Percentiles rank a stretch among this genome's conserved stretches.
Evolutionary conservation across 805 yeast genomes (phyloP).

Genomic region (Candida ovalis): DNA sequence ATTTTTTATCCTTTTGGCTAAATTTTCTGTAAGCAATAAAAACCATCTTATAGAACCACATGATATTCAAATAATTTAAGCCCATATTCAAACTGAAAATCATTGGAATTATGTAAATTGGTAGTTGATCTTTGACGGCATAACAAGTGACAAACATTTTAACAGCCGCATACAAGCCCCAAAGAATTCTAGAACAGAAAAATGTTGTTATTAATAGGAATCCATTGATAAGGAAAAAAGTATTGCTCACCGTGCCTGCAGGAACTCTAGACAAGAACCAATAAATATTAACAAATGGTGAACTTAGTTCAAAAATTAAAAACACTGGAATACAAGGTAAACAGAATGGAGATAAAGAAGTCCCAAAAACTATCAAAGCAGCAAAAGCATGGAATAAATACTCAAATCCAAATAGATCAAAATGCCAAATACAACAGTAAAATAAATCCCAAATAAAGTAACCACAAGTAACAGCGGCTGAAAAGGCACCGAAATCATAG

Average conservation of each 20-base stretch:
- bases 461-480: conserved; percentile 69
- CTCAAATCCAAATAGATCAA: conserved; percentile 70
- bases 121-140: conserved; percentile 38
- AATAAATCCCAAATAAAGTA: conserved; percentile 88
- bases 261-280: conserved; percentile 87
- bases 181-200: conserved; percentile 71
- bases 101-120: conserved; percentile 42
- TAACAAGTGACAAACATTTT: conserved; percentile 43
- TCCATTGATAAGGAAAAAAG: conserved; percentile 64
- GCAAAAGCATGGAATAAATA: conserved; percentile 82
- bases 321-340: conserved; percentile 81
- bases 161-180: conserved; percentile 84
- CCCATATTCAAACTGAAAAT: conserved; percentile 57
- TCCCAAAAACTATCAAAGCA: conserved; percentile 67
- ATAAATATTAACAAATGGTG: conserved; percentile 92
- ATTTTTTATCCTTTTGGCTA: neutral
- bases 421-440: conserved; percentile 59
- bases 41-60: conserved; percentile 90
- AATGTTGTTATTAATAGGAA: conserved; percentile 62
- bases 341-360: conserved; percentile 67
- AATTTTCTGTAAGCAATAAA: conserved; percentile 46
- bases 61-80: conserved; percentile 65
- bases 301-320: conserved; percentile 79
- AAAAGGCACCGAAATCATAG: conserved; percentile 73
- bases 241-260: conserved; percentile 54